These are phyloP conservation scores for Colletotrichum gigasporum DNA, from an alignment of 2,329 filamentous ascomycete genomes.

Conservation along the genomic window DNA sequence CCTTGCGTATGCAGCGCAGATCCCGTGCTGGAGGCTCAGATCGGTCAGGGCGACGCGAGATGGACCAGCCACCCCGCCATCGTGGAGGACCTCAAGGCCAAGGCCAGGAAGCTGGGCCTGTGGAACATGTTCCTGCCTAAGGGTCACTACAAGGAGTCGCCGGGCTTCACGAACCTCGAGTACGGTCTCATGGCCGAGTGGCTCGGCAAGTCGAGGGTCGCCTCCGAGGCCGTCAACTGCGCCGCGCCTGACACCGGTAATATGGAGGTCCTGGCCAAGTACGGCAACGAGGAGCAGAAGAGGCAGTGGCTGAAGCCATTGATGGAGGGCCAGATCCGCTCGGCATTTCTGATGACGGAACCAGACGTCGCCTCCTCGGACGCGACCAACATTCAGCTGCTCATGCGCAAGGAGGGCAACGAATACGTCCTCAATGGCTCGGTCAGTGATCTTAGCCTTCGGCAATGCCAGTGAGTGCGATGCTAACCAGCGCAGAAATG, in stretches of 20 bases:
- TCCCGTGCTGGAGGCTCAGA: slow-evolving; percentile 79
- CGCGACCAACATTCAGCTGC: slow-evolving; percentile 90
- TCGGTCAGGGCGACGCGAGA: slow-evolving; percentile 78
- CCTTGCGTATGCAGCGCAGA: slow-evolving; percentile 67
- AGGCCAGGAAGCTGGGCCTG: slow-evolving; percentile 83
- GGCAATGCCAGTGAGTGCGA: fast-evolving
- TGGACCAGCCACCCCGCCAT: slow-evolving; percentile 84
- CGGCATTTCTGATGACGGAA: slow-evolving; percentile 94
- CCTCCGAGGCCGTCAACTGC: slow-evolving; percentile 90
- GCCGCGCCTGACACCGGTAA: slow-evolving; percentile 92
- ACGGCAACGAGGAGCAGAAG: slow-evolving; percentile 88
- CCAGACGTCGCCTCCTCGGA: slow-evolving; percentile 88
- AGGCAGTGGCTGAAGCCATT: slow-evolving; percentile 82
- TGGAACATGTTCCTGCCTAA: slow-evolving; percentile 99
- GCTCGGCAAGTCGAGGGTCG: slow-evolving; percentile 84
- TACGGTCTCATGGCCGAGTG: slow-evolving; percentile 98
- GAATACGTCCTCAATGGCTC: slow-evolving; percentile 91
- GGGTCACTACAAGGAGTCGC: slow-evolving; percentile 94
- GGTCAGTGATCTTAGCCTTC: slow-evolving; percentile 54
- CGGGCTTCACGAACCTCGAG: slow-evolving; percentile 94
- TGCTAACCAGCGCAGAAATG: slow-evolving; percentile 75
- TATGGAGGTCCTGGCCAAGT: slow-evolving; percentile 95
- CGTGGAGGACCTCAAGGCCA: slow-evolving; percentile 88
- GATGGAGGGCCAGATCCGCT: slow-evolving; percentile 85
- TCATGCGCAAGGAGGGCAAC: slow-evolving; percentile 83